Conservation (phyloP, 345 rosid species). For the Arabidopsis suecica region DNA sequence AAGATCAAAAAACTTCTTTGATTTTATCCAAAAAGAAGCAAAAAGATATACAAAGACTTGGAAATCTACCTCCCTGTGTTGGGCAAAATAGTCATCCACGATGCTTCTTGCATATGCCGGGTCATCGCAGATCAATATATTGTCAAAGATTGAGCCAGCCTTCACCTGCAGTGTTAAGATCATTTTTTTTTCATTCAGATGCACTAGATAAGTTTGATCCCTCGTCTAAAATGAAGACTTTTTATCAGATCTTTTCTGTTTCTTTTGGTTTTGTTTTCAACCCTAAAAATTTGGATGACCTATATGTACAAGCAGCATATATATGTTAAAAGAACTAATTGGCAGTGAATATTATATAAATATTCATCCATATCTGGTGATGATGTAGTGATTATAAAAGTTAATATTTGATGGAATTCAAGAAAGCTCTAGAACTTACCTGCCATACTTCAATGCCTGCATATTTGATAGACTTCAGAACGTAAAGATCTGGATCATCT, state of each 20-base stretch:
- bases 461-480: slow-evolving; percentile 80
- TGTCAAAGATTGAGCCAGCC: slow-evolving; percentile 92
- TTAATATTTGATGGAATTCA: background rate
- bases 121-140: slow-evolving; percentile 84
- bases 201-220: background rate
- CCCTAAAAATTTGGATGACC: background rate
- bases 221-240: slow-evolving; percentile 4
- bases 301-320: slow-evolving; percentile 14
- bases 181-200: background rate
- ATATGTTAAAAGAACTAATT: background rate
- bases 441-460: slow-evolving; percentile 98
- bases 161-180: slow-evolving; percentile 68
- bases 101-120: slow-evolving; percentile 86
- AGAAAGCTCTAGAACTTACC: slow-evolving; percentile 48
- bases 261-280: background rate
- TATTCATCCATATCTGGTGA: background rate
- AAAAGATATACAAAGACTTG: slow-evolving; percentile 23
- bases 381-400: background rate
- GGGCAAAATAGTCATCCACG: slow-evolving; percentile 63
- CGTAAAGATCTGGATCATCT: slow-evolving; percentile 97
- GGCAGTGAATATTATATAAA: background rate
- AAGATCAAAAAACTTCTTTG: background rate
- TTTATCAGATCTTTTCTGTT: slow-evolving; percentile 1
- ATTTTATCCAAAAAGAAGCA: background rate
- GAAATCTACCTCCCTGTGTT: slow-evolving; percentile 68